Evolutionary conservation across 116 monocot genomes (phyloP).

Genomic region (Iris pallida): DNA sequence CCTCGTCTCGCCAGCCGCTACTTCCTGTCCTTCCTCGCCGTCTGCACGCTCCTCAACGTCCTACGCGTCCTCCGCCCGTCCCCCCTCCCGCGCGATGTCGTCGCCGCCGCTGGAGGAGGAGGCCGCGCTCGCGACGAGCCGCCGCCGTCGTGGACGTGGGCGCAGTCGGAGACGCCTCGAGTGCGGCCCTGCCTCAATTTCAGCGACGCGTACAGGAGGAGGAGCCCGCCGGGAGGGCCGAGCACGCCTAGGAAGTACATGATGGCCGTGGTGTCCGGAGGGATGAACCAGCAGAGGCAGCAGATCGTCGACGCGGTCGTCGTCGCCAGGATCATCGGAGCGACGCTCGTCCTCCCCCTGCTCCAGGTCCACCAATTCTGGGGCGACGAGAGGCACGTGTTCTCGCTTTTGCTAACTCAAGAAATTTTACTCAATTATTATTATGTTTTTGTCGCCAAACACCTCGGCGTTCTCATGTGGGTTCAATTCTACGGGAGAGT

Average conservation of each 20-base stretch:
- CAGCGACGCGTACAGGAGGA: slow-evolving; percentile 19
- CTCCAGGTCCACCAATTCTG: slow-evolving; percentile 52
- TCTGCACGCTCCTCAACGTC: slow-evolving; percentile 31
- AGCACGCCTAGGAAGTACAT: slow-evolving; percentile 22
- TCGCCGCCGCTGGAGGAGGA: background rate
- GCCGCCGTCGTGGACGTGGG: slow-evolving; percentile 5
- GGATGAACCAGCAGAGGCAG: slow-evolving; percentile 47
- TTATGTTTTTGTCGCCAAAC: too few relatives aligned
- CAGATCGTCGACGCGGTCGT: slow-evolving; percentile 52
- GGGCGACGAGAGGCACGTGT: slow-evolving; percentile 42
- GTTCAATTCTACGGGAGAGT: too few relatives aligned
- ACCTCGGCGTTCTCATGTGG: too few relatives aligned
- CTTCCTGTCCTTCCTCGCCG: slow-evolving; percentile 27
- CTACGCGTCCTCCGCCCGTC: slow-evolving; percentile 20
- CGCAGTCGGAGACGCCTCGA: background rate
- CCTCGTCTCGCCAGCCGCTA: slow-evolving; percentile 16
- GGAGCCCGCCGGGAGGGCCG: slow-evolving; percentile 2
- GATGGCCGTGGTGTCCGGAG: slow-evolving; percentile 45
- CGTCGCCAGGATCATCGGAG: slow-evolving; percentile 33
- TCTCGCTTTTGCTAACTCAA: background rate
- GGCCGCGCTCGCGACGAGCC: background rate
- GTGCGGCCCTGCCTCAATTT: slow-evolving; percentile 29
- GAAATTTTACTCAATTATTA: too few relatives aligned
- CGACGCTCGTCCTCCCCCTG: slow-evolving; percentile 33
- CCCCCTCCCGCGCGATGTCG: background rate